phyloP scores from a whole-genome alignment of 441 rosid species.

The Hypseocharis bilobata region DNA sequence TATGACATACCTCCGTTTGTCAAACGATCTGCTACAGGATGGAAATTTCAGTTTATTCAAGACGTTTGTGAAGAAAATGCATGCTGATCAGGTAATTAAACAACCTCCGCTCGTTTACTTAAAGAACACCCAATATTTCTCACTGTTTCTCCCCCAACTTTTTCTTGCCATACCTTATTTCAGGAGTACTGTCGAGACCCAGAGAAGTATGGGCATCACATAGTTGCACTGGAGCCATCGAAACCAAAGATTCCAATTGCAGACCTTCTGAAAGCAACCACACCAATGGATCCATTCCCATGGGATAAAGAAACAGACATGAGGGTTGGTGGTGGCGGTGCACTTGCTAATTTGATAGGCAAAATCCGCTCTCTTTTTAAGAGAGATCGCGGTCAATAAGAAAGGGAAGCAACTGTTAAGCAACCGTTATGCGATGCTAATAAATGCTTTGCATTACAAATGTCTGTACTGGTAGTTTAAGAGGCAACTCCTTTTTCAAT shows the following conservation, averaged over 20 bases:
- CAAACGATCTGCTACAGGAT: slow-evolving; percentile 33
- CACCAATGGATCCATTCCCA: slow-evolving; percentile 40
- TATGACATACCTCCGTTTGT: slow-evolving; percentile 54
- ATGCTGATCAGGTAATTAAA: slow-evolving; percentile 69
- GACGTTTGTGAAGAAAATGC: slow-evolving; percentile 65
- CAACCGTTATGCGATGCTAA: background rate
- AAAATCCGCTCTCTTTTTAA: slow-evolving; percentile 29
- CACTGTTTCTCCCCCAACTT: too few relatives aligned
- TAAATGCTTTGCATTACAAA: too few relatives aligned
- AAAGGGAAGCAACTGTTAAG: background rate
- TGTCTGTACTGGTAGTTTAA: too few relatives aligned
- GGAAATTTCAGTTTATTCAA: slow-evolving; percentile 49
- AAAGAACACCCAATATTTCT: background rate
- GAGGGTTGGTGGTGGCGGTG: slow-evolving; percentile 45
- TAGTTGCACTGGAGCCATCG: slow-evolving; percentile 43
- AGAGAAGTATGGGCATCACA: slow-evolving; percentile 36
- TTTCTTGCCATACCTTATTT: too few relatives aligned
- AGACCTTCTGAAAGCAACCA: slow-evolving; percentile 47
- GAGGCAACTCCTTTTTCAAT: too few relatives aligned
- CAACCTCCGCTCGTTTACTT: background rate
- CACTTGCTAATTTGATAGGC: slow-evolving; percentile 29
- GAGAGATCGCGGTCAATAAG: slow-evolving; percentile 4
- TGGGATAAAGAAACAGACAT: slow-evolving; percentile 61
- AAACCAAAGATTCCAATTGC: slow-evolving; percentile 34
- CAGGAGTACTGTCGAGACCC: slow-evolving; percentile 61